A percentile compares a stretch with the other conserved stretches of the same genome.
Conservation (phyloP, 768 basidiomycete genomes). For the Naganishia antarctica region DNA sequence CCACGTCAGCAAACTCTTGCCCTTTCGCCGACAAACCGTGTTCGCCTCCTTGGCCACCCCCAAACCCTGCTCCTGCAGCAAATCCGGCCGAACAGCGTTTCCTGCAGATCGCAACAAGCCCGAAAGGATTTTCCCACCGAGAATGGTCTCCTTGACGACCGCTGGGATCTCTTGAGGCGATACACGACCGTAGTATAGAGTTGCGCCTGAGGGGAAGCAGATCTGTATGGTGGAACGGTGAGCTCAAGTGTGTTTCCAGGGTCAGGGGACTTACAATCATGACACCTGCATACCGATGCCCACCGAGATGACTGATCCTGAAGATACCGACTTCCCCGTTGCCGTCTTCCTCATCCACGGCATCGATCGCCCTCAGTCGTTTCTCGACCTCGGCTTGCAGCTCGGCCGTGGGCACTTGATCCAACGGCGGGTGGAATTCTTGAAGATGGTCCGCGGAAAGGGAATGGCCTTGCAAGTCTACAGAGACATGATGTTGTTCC, state of each 20-base stretch:
- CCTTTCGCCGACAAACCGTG: conserved; percentile 18
- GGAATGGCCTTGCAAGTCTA: conserved; percentile 36
- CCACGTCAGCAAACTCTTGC: conserved; percentile 29
- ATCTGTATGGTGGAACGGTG: conserved; percentile 56
- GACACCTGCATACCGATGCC: conserved; percentile 88
- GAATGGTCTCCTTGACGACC: conserved; percentile 67
- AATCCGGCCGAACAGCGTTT: conserved; percentile 55
- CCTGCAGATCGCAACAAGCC: conserved; percentile 79
- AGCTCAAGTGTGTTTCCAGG: neutral
- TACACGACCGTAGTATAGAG: conserved; percentile 91
- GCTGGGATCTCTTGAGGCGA: conserved; percentile 71
- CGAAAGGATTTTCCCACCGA: conserved; percentile 76
- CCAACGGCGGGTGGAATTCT: conserved; percentile 56
- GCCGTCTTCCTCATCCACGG: conserved; percentile 57
- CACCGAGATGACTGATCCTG: conserved; percentile 83
- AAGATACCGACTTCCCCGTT: conserved; percentile 65
- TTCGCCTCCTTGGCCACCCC: neutral
- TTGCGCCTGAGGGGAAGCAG: conserved; percentile 75
- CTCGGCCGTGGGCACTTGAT: conserved; percentile 54
- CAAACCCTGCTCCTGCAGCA: neutral
- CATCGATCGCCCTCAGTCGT: conserved; percentile 55
- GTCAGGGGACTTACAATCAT: conserved; percentile 64
- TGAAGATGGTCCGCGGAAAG: conserved; percentile 46
- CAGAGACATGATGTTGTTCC: conserved; percentile 36
- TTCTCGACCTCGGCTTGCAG: conserved; percentile 57